A percentile compares a stretch with the other conserved stretches of the same genome.
phyloP scores from a whole-genome alignment of 805 yeast species.

The Wickerhamomyces strasburgensis region DNA sequence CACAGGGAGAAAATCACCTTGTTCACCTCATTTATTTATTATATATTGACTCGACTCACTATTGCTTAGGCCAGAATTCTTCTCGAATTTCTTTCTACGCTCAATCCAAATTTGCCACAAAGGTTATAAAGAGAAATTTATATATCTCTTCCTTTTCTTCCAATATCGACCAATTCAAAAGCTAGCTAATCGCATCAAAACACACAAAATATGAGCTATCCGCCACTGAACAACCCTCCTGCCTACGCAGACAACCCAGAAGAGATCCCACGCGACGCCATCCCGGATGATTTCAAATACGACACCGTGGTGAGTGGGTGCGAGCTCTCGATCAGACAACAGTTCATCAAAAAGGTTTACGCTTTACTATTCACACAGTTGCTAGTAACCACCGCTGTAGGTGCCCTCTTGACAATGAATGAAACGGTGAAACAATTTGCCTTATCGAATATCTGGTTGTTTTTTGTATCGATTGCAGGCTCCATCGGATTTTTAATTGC shows the following conservation, averaged over 20 bases:
- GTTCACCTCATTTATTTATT: too few species aligned
- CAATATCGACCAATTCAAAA: too few species aligned
- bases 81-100: too few species aligned
- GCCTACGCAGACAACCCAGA: slow-evolving; percentile 20
- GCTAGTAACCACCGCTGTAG: slow-evolving; percentile 53
- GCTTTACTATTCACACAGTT: slow-evolving; percentile 63
- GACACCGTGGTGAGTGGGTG: slow-evolving; percentile 74
- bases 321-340: slow-evolving; percentile 67
- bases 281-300: slow-evolving; percentile 79
- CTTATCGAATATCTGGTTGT: slow-evolving; percentile 51
- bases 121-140: too few species aligned
- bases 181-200: neutral
- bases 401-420: slow-evolving; percentile 43
- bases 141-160: too few species aligned
- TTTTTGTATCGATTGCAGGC: slow-evolving; percentile 51
- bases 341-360: slow-evolving; percentile 77
- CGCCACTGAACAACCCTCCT: slow-evolving; percentile 25
- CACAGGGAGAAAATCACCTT: too few species aligned
- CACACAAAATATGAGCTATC: slow-evolving; percentile 17
- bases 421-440: slow-evolving; percentile 49
- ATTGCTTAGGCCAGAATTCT: too few species aligned
- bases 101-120: too few species aligned
- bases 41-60: too few species aligned
- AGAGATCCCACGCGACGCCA: slow-evolving; percentile 11
- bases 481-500: slow-evolving; percentile 62